Base-by-base conservation (phyloP, 208 protist species). In the Naegleria gruberi region DNA sequence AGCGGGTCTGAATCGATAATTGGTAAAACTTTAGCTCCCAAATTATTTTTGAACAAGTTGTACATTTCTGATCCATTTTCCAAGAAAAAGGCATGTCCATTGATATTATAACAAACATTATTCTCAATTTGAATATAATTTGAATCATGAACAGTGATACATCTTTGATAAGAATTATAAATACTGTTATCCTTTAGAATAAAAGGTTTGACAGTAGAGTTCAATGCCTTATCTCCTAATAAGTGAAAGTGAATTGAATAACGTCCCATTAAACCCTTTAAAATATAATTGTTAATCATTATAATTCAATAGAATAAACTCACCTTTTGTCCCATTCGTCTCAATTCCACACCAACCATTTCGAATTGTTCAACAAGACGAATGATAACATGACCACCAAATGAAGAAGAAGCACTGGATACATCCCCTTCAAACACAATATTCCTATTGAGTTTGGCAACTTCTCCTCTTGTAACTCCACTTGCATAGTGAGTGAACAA, bases 361-460 rank as follows among this genome's bases (percentile, higher is more conserved):
- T 12, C 12, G 7, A 5, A 37, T 10, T 46, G 10, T 34, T 44
- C n/a, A 26, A 47, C 37, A 4, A 44, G 2, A 46, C 42, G 42
- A 44, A 85, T 85, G 2, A 85, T 34, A 12, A 85, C 23, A n/a
- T 85, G 82, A 34, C 82, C 82, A 40, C 82, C 82, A 85, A 85
- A 85, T 47, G 1, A 3, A 85, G 3, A n/a, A n/a, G 45, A 3
- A 1, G 2, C 82, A 44, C 7, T 30, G 4, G 5, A 37, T 26
- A n/a, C 2, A 46, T 85, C 42, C 34, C 82, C 82, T n/a, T n/a
- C 5, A 47, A 85, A 30, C 40, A 44, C n/a, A 37, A 85, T 85
- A 85, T 85, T 47, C 47, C 82, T 12, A 46, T 6, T 85, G 5
- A 85, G 47, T 10, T n/a, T 0, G 17, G 10, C 82, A 47, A 85